Evolutionary conservation across 2,329 filamentous ascomycete genomes (phyloP), one percentile per base, ranked within the genome.

Genomic region (Colletotrichum viniferum): DNA sequence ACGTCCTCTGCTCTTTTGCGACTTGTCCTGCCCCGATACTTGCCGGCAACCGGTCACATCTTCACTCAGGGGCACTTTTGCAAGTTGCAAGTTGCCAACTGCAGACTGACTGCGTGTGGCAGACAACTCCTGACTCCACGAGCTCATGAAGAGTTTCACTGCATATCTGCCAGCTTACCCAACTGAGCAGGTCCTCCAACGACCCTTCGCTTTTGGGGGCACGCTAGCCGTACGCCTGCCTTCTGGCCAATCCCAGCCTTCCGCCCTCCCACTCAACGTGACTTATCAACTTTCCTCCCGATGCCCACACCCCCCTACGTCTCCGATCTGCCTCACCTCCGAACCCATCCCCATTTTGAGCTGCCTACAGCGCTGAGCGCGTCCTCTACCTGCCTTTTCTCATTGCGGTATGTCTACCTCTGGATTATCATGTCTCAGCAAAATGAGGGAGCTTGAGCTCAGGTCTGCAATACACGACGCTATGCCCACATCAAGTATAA

Each of bases 61-160:
- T 30, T 26, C n/a, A 61, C 55, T 28, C 55, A 61, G 24, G 28
- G 26, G 58, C 26, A n/a, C 64, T 34, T 30, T n/a, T 67, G 28
- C 64, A 16, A 60, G n/a, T 43, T 68, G 30, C 65, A 28, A 65
- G 63, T 28, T 18, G 63, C 36, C 18, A 48, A 26, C 21, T 43
- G 18, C 9, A n/a, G n/a, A 32, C 12, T 24, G 28, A 34, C 32
- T 32, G 12, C 14, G 64, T 56, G 48, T 30, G n/a, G 10, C 10
- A 24, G 30, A 28, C 36, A 30, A 64, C 26, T 34, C 43, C n/a
- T 32, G 28, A 36, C 43, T 62, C 52, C 67, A 65, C 28, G 21
- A 52, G 8, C 36, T 71, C 48, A 58, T 36, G 36, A 66, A 68
- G 69, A 73, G 73, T 73, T 73, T 74, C 70, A 74, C 64, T 74